phyloP scores from a whole-genome alignment of 208 protist species.

The Ichthyophonus hoferi region DNA sequence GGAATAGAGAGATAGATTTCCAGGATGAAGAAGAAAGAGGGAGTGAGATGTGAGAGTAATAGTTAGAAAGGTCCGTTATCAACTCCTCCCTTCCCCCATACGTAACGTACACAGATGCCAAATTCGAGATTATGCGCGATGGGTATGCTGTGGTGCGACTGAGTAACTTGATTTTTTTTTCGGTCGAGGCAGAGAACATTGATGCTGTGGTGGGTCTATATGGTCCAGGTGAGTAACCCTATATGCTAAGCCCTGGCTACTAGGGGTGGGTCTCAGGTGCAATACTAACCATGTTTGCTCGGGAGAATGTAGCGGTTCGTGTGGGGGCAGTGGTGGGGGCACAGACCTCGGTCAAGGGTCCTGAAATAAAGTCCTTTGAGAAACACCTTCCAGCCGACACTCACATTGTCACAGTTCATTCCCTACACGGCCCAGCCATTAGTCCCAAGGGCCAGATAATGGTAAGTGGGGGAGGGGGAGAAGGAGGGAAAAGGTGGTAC shows the following conservation, averaged over 20 bases:
- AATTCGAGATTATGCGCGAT: conserved; percentile 2
- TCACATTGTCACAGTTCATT: conserved; percentile 47
- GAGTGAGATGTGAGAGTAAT: background rate
- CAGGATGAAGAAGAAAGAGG: background rate
- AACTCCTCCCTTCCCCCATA: too few relatives aligned
- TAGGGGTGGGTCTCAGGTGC: too few relatives aligned
- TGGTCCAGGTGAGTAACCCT: conserved; percentile 30
- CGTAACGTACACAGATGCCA: background rate
- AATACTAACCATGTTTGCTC: too few relatives aligned
- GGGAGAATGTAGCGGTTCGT: conserved; percentile 4
- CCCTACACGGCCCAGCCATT: conserved; percentile 46
- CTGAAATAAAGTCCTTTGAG: conserved; percentile 49
- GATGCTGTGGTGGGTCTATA: conserved; percentile 40
- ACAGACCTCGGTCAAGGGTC: conserved; percentile 47
- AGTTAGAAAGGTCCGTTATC: too few relatives aligned
- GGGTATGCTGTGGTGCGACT: conserved; percentile 25
- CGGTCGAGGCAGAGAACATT: conserved; percentile 33
- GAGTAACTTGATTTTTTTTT: conserved; percentile 32
- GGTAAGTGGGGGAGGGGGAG: background rate
- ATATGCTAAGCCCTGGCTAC: too few relatives aligned
- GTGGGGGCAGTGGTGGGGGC: conserved; percentile 38
- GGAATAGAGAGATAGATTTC: too few relatives aligned
- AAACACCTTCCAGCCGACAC: conserved; percentile 37
- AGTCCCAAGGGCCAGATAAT: conserved; percentile 36
- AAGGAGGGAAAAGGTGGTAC: background rate